Evolutionary conservation across 352 stramenopile genomes (phyloP), one percentile per base, ranked within the genome.

Genomic region (Pythium monospermum): DNA sequence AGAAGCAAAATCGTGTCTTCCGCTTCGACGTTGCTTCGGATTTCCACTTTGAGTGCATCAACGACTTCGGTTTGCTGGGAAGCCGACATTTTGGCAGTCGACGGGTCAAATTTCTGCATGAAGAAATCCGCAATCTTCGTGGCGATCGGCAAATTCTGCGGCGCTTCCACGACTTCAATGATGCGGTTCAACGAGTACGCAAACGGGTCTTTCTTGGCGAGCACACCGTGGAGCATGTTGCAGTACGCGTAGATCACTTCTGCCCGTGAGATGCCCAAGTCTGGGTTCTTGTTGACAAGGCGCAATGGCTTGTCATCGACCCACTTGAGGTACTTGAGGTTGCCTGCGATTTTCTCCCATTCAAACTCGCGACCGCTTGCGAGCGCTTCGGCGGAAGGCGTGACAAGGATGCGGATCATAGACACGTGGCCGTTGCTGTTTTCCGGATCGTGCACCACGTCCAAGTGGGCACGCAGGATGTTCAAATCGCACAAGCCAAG

Each of bases 171-270:
- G 30, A 92, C 94, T 47, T 97, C 83, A 42, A 95, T 76, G 55
- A 98, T 98, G 54, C 95, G 95, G 53, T 81, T 89, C 44, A 98
- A 81, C 47, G 85, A 97, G 75, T 97, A 98, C 33, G 90, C 86
- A 46, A 97, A 94, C 7, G 93, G 72, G 58, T 98, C 96, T 46
- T 94, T 73, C 68, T 98, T 98, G 11, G 84, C 81, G 64, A 98
- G 73, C 28, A 98, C 82, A 12, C 93, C 89, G 77, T 99, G 95
- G 48, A 98, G 72, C 68, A 98, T 94, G 59, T 95, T 94, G 40
- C 78, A 89, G 72, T 98, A 96, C 15, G 88, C 91, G 45, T 96
- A 97, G 61, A 98, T 97, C 58, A 98, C 85, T 62, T 99, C 95
- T 22, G 90, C 85, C 26, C 89, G 85, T 30, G 76, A 85, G 36